Percentiles rank a stretch among this genome's conserved stretches.
Evolutionary conservation across 768 basidiomycete genomes (phyloP).

Genomic region (Agaricus sinodeliciosus): DNA sequence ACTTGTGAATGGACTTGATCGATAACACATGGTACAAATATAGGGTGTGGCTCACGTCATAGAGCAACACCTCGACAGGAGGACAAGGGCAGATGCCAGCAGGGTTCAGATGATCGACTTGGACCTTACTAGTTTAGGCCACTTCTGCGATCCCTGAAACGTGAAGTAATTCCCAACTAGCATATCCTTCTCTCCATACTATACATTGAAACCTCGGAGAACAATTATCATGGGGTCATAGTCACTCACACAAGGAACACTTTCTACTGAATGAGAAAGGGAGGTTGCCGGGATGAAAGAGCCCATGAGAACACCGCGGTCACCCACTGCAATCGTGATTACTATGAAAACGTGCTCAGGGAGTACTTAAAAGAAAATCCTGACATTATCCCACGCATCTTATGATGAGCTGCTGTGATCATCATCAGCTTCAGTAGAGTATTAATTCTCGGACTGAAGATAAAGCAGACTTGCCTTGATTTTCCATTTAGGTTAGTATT

Average conservation of each 20-base stretch:
- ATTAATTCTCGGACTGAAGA: too few species aligned
- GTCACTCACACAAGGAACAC: background rate
- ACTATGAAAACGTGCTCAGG: background rate
- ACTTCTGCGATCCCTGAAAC: background rate
- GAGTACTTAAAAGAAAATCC: background rate
- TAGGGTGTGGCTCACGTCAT: slow-evolving; percentile 2
- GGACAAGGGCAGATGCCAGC: background rate
- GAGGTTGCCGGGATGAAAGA: background rate
- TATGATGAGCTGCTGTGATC: background rate
- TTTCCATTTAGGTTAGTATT: too few species aligned
- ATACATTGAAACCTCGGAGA: background rate
- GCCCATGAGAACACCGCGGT: slow-evolving; percentile 6
- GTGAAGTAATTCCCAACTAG: background rate
- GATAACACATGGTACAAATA: background rate
- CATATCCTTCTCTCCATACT: background rate
- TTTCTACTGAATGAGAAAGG: background rate
- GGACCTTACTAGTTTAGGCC: background rate
- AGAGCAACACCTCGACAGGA: background rate
- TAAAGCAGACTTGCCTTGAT: too few species aligned
- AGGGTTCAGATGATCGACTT: background rate
- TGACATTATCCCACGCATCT: background rate
- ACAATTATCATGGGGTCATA: background rate
- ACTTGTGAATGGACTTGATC: background rate
- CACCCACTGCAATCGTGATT: background rate
- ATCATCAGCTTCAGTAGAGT: too few species aligned